Percentiles rank a stretch among this genome's conserved stretches.
phyloP scores from a whole-genome alignment of 2,329 filamentous ascomycete genomes.

The Corinectria fuckeliana region DNA sequence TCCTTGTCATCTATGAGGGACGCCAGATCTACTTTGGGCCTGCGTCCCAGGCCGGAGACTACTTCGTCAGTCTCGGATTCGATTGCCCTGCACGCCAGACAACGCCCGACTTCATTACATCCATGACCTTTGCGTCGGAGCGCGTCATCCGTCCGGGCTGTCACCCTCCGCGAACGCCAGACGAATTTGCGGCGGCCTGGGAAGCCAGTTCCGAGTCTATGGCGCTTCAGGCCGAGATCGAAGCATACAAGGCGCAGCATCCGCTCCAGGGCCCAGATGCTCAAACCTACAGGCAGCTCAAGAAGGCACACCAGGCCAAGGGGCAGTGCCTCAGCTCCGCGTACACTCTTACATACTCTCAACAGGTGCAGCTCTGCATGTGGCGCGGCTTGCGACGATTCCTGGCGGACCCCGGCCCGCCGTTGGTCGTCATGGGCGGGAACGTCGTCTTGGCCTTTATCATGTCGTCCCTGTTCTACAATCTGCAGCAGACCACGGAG shows the following conservation, averaged over 20 bases:
- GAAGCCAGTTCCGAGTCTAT: slow-evolving; percentile 28
- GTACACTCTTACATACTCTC: slow-evolving; percentile 53
- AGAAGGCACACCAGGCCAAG: slow-evolving; percentile 28
- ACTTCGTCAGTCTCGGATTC: slow-evolving; percentile 67
- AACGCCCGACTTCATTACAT: slow-evolving; percentile 68
- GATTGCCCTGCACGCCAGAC: slow-evolving; percentile 66
- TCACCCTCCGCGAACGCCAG: slow-evolving; percentile 40
- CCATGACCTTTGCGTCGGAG: slow-evolving; percentile 49
- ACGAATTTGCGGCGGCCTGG: slow-evolving; percentile 46
- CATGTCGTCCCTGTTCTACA: slow-evolving; percentile 57
- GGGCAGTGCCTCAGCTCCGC: slow-evolving; percentile 53
- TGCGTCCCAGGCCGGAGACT: slow-evolving; percentile 60
- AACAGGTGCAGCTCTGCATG: slow-evolving; percentile 52
- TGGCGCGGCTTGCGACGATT: slow-evolving; percentile 47
- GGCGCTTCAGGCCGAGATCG: slow-evolving; percentile 14
- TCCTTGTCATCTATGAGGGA: slow-evolving; percentile 69
- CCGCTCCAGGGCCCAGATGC: slow-evolving; percentile 16
- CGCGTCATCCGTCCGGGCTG: slow-evolving; percentile 39
- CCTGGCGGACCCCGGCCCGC: slow-evolving; percentile 34
- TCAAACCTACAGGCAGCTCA: slow-evolving; percentile 25
- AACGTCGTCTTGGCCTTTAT: slow-evolving; percentile 47
- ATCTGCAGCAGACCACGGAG: slow-evolving; percentile 48
- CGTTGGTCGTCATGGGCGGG: slow-evolving; percentile 7
- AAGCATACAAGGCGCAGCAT: slow-evolving; percentile 44
- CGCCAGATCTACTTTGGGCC: slow-evolving; percentile 70